A percentile compares a stretch with the other conserved stretches of the same genome.
Conservation (phyloP, 2,329 filamentous ascomycete genomes). For the Xylaria sp. region DNA sequence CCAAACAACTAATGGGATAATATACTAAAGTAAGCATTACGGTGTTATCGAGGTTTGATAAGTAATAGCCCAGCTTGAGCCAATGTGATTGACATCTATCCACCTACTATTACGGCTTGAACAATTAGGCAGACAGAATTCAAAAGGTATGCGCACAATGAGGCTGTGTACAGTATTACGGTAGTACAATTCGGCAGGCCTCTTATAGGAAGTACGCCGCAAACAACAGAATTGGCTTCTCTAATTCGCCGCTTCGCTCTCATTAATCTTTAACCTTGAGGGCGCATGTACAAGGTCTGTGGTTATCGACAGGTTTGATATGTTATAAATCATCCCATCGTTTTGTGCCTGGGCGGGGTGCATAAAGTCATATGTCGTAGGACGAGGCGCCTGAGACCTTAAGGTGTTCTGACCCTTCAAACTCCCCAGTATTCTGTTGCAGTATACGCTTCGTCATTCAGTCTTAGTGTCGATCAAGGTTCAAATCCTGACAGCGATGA, state of each 20-base stretch:
- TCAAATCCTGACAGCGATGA: conserved; percentile 36
- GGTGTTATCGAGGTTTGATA: neutral
- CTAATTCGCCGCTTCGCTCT: conserved; percentile 3
- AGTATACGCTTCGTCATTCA: conserved; percentile 45
- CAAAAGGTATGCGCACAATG: neutral
- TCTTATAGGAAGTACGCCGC: neutral
- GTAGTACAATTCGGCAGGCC: neutral
- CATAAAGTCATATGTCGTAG: conserved; percentile 35
- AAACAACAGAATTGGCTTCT: conserved; percentile 12
- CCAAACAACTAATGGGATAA: neutral
- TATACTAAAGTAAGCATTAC: neutral
- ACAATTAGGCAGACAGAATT: neutral
- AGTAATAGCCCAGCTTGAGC: conserved; percentile 2
- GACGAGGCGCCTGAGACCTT: conserved; percentile 42
- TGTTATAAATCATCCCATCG: conserved; percentile 1
- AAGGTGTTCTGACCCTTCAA: conserved; percentile 37
- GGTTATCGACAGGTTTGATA: neutral
- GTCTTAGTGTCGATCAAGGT: conserved; percentile 20
- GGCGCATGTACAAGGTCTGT: conserved; percentile 2
- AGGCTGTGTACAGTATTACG: neutral
- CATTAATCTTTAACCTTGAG: neutral
- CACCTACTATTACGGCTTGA: neutral
- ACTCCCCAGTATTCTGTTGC: conserved; percentile 45
- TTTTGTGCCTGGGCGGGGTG: conserved; percentile 15
- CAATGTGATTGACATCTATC: neutral